A percentile compares a stretch with the other conserved stretches of the same genome.
These are phyloP conservation scores for Scenedesmus sp. DNA, from an alignment of 163 green algal genomes.

Conservation along the genomic window DNA sequence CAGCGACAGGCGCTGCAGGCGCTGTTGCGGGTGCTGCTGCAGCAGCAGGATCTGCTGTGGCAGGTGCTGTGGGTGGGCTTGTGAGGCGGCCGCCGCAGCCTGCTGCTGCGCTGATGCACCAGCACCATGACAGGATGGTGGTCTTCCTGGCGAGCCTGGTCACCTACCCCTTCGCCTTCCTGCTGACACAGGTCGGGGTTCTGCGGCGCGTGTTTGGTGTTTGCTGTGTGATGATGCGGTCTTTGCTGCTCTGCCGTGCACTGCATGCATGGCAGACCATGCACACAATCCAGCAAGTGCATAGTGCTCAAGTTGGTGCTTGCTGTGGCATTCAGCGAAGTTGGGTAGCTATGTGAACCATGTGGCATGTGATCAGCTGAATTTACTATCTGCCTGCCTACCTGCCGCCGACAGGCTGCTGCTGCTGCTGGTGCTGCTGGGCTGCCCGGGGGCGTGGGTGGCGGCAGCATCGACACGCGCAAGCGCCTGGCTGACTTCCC, in stretches of 20 bases:
- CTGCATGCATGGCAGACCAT: no score
- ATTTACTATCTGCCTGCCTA: background rate
- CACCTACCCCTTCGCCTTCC: constrained; percentile 49
- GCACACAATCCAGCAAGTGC: no score
- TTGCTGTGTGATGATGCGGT: no score
- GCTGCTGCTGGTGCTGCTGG: constrained; percentile 4
- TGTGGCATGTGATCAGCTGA: background rate
- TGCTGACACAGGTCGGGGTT: background rate
- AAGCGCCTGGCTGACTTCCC: constrained; percentile 40
- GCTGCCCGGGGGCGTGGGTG: constrained; percentile 22
- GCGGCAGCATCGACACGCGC: constrained; percentile 28
- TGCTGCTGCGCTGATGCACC: constrained; percentile 18
- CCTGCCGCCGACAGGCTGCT: background rate
- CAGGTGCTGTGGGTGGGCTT: background rate
- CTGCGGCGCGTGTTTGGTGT: no score
- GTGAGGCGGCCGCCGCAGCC: background rate
- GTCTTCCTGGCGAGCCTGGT: constrained; percentile 45
- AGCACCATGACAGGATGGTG: constrained; percentile 36
- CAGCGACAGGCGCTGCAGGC: background rate
- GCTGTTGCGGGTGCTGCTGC: background rate
- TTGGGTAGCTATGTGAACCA: no score
- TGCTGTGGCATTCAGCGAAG: no score
- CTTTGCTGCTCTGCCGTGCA: no score
- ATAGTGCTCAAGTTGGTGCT: no score
- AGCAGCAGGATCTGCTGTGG: background rate